A percentile compares a stretch with the other conserved stretches of the same genome.
Evolutionary conservation across 2,329 filamentous ascomycete genomes (phyloP).

Genomic region (Xylariaceae sp.): DNA sequence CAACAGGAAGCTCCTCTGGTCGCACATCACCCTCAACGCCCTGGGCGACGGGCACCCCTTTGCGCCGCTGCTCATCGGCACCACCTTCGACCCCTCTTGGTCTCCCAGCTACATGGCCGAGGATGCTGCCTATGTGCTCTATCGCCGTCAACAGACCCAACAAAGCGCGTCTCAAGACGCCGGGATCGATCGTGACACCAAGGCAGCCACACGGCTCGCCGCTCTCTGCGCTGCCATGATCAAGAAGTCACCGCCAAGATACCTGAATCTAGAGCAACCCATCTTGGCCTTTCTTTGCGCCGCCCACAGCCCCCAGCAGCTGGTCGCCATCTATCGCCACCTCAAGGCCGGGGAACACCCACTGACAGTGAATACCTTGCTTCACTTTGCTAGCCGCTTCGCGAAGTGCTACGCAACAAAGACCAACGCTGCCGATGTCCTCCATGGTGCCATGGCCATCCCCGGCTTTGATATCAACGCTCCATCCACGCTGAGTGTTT

Average conservation of each 20-base stretch:
- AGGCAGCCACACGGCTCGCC: constrained; percentile 1
- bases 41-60: constrained; percentile 18
- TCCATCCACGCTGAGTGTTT: constrained; percentile 49
- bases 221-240: constrained; percentile 24
- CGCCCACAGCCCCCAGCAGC: constrained; percentile 7
- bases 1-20: constrained; percentile 26
- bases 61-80: constrained; percentile 21
- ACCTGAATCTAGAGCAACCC: constrained; percentile 24
- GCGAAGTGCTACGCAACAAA: constrained; percentile 41
- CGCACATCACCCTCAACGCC: constrained; percentile 22
- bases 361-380: constrained; percentile 38
- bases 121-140: constrained; percentile 27
- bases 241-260: constrained; percentile 20
- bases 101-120: constrained; percentile 32
- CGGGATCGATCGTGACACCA: too few relatives aligned
- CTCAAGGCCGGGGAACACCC: constrained; percentile 22
- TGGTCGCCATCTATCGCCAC: constrained; percentile 19
- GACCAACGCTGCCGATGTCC: constrained; percentile 41
- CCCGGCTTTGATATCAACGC: constrained; percentile 45
- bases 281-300: constrained; percentile 19
- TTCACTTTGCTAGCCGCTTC: constrained; percentile 48
- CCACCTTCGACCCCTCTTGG: constrained; percentile 28
- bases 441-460: constrained; percentile 34
- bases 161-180: neutral
- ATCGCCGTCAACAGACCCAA: constrained; percentile 7